Evolutionary conservation across 2,329 filamentous ascomycete genomes (phyloP).

Genomic region (Tetracladium maxilliforme): DNA sequence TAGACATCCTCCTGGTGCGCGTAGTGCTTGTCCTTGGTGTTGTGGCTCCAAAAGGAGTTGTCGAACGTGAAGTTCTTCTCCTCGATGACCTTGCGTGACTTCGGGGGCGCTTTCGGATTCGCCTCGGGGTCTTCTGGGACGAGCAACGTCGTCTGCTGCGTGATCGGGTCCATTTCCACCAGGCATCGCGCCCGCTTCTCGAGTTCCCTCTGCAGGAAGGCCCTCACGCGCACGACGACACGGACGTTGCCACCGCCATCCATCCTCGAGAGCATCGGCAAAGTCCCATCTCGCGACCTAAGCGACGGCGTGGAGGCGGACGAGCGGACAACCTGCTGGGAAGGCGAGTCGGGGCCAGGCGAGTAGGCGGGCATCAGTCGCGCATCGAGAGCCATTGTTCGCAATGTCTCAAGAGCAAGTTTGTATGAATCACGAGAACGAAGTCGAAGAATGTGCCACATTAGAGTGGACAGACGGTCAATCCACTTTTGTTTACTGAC

Average conservation of each 20-base stretch:
- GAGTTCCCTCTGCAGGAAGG: slow-evolving; percentile 72
- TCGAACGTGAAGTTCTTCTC: slow-evolving; percentile 93
- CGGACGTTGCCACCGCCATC: slow-evolving; percentile 60
- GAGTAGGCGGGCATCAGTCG: slow-evolving; percentile 28
- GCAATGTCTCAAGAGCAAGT: slow-evolving; percentile 18
- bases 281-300: slow-evolving; percentile 55
- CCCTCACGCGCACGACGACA: slow-evolving; percentile 69
- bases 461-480: too few species aligned
- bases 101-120: slow-evolving; percentile 41
- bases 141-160: slow-evolving; percentile 70
- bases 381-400: slow-evolving; percentile 23
- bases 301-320: slow-evolving; percentile 68
- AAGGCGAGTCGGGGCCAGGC: slow-evolving; percentile 15
- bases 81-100: slow-evolving; percentile 61
- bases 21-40: slow-evolving; percentile 67
- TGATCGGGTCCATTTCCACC: slow-evolving; percentile 78
- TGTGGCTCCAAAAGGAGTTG: slow-evolving; percentile 95
- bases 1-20: slow-evolving; percentile 89
- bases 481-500: too few species aligned
- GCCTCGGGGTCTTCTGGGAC: slow-evolving; percentile 45
- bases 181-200: slow-evolving; percentile 72
- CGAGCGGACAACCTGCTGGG: slow-evolving; percentile 32
- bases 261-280: slow-evolving; percentile 39
- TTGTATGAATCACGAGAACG: too few species aligned
- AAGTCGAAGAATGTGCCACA: too few species aligned